Conservation (phyloP, 768 basidiomycete genomes). For the Steccherinum ochraceum region DNA sequence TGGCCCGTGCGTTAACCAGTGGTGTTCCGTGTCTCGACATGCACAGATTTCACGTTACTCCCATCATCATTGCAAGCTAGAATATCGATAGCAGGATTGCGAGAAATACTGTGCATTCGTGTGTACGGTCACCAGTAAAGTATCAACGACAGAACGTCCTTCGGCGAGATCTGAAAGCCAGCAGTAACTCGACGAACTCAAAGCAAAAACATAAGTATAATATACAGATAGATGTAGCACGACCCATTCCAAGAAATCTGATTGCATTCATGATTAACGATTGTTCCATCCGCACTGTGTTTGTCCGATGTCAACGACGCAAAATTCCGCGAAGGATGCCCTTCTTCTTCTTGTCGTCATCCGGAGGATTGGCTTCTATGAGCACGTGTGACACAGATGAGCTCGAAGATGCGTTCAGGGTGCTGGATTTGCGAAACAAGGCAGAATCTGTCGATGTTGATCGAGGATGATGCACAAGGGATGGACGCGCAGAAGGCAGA, state of each 20-base stretch:
- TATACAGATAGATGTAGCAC: not conserved
- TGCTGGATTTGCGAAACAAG: constrained; percentile 6
- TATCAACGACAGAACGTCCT: too few relatives aligned
- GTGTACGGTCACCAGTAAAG: too few relatives aligned
- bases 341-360: constrained; percentile 25
- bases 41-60: too few relatives aligned
- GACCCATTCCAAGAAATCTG: too few relatives aligned
- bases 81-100: too few relatives aligned
- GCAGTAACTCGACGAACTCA: not conserved
- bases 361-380: constrained; percentile 4
- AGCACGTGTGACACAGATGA: not conserved
- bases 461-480: constrained; percentile 19
- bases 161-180: not conserved
- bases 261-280: too few relatives aligned
- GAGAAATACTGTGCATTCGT: too few relatives aligned
- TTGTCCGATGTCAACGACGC: too few relatives aligned
- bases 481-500: constrained; percentile 7
- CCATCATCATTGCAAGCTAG: too few relatives aligned
- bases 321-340: constrained; percentile 36
- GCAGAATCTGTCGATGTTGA: constrained; percentile 23
- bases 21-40: too few relatives aligned
- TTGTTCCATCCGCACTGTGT: too few relatives aligned
- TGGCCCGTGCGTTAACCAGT: too few relatives aligned
- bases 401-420: not conserved
- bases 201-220: not conserved